Evolutionary conservation across 2,329 filamentous ascomycete genomes (phyloP).

Genomic region (Fusarium paranaense): DNA sequence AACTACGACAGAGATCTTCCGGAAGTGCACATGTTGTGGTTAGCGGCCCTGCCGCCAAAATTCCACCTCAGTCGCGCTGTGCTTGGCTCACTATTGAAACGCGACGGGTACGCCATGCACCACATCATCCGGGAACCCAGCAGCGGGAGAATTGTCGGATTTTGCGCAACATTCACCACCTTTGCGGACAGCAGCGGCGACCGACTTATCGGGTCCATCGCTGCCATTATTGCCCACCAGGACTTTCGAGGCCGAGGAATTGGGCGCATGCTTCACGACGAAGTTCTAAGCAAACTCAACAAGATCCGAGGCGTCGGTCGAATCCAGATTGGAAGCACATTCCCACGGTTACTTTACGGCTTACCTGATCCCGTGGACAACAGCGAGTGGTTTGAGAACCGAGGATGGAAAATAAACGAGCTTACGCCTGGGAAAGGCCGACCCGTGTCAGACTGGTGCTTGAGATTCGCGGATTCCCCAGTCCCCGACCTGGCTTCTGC

Average conservation of each 20-base stretch:
- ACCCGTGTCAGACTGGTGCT: conserved; percentile 64
- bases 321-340: conserved; percentile 68
- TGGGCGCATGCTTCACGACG: conserved; percentile 64
- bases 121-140: conserved; percentile 65
- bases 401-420: conserved; percentile 64
- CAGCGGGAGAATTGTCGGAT: conserved; percentile 60
- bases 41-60: conserved; percentile 52
- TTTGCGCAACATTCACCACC: conserved; percentile 70
- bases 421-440: conserved; percentile 60
- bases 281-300: conserved; percentile 62
- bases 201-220: conserved; percentile 66
- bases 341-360: conserved; percentile 68
- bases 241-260: conserved; percentile 62
- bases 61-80: conserved; percentile 59
- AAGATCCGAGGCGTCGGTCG: conserved; percentile 64
- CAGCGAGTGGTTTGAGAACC: conserved; percentile 64
- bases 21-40: conserved; percentile 61
- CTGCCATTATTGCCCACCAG: conserved; percentile 63
- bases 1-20: conserved; percentile 53
- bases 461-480: conserved; percentile 64
- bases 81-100: conserved; percentile 61
- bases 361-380: conserved; percentile 57
- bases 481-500: conserved; percentile 53
- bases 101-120: conserved; percentile 68
- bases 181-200: conserved; percentile 65